Conservation (phyloP, 2,329 filamentous ascomycete species). For the Pseudogymnoascus pannorum region DNA sequence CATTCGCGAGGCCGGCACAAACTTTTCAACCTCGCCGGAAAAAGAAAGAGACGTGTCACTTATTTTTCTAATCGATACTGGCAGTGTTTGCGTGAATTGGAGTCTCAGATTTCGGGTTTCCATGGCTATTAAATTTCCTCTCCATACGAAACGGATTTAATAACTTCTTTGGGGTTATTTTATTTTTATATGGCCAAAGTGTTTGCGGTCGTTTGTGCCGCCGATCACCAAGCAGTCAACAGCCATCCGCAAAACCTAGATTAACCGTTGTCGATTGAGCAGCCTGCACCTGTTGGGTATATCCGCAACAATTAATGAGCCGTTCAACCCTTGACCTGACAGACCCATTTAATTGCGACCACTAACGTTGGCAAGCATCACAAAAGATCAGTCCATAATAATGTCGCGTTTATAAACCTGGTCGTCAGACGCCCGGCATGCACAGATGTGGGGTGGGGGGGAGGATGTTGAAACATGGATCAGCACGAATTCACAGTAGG, state of each 20-base stretch:
- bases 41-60: not conserved
- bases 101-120: not conserved
- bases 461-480: conserved; percentile 5
- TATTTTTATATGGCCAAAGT: not conserved
- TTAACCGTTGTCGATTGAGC: conserved; percentile 1
- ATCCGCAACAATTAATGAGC: not conserved
- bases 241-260: not conserved
- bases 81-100: not conserved
- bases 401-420: conserved; percentile 5
- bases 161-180: not conserved
- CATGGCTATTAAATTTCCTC: not conserved
- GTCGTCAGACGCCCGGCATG: conserved; percentile 4
- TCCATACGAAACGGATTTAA: not conserved
- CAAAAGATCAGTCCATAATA: not conserved
- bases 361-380: not conserved
- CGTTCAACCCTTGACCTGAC: not conserved
- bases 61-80: not conserved
- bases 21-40: not conserved
- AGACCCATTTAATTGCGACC: not conserved
- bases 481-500: not conserved
- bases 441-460: not conserved
- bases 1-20: not conserved
- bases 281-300: not conserved
- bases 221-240: not conserved
- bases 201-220: not conserved